Evolutionary conservation across 176 grass and related monocot species (phyloP).

Genomic region (Otatea glauca): DNA sequence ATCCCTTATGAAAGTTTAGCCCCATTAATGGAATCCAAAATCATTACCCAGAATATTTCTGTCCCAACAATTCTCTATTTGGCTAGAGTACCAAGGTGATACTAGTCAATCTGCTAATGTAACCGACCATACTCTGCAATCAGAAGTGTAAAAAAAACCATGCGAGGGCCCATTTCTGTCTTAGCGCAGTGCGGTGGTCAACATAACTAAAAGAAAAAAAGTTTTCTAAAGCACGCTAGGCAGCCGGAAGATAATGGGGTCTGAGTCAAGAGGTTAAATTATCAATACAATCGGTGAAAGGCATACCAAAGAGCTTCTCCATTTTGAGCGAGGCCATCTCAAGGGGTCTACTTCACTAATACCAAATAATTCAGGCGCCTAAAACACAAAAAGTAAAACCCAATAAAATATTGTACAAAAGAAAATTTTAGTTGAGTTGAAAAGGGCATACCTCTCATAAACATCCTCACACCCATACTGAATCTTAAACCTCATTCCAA

Average conservation of each 20-base stretch:
- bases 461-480: too few relatives aligned
- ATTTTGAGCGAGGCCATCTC: slow-evolving; percentile 95
- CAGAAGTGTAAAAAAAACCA: neutral
- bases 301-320: slow-evolving; percentile 86
- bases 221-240: neutral
- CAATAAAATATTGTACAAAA: too few relatives aligned
- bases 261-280: neutral
- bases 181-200: neutral
- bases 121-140: neutral
- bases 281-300: slow-evolving; percentile 23
- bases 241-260: neutral
- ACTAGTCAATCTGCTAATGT: neutral
- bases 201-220: slow-evolving; percentile 2
- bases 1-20: too few relatives aligned
- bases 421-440: too few relatives aligned
- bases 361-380: too few relatives aligned
- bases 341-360: too few relatives aligned
- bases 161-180: neutral
- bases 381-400: too few relatives aligned
- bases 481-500: too few relatives aligned
- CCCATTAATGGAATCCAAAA: neutral
- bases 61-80: neutral
- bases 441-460: too few relatives aligned
- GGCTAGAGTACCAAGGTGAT: neutral
- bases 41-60: neutral